Evolutionary conservation across 2,329 filamentous ascomycete genomes (phyloP).

Genomic region (Fusarium neocosmosporiellum): DNA sequence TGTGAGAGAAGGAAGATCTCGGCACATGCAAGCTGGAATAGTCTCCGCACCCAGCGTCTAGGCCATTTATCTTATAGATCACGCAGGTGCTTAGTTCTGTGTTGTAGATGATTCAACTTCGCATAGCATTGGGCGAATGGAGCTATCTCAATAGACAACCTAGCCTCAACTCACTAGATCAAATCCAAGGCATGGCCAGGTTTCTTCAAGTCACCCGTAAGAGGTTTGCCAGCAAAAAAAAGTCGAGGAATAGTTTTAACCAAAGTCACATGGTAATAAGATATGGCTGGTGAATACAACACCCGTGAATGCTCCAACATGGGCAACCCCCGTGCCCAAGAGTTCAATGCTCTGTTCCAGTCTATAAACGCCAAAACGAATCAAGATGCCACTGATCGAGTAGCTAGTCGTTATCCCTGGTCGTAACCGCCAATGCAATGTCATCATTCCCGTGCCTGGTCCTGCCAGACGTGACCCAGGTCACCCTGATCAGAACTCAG

Average conservation of each 20-base stretch:
- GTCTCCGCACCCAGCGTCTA: not conserved
- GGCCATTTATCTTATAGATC: not conserved
- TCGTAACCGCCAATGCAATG: constrained; percentile 17
- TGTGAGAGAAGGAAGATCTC: not conserved
- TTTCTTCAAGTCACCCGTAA: not conserved
- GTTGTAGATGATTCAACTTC: not conserved
- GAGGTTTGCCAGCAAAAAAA: not conserved
- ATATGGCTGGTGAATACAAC: not conserved
- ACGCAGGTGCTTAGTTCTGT: not conserved
- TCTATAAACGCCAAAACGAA: constrained; percentile 30
- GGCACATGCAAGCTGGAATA: not conserved
- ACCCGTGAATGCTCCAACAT: not conserved
- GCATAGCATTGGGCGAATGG: not conserved
- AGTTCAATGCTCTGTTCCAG: not conserved
- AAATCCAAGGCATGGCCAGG: not conserved
- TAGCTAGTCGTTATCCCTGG: not conserved
- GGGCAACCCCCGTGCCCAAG: not conserved
- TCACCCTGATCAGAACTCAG: not conserved
- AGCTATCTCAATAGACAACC: not conserved
- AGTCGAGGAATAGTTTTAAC: not conserved
- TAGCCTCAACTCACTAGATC: not conserved
- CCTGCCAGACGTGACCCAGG: constrained; percentile 9
- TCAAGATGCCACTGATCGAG: not conserved
- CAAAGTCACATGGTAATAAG: not conserved
- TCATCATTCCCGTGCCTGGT: not conserved